Evolutionary conservation across 148 eudicot species (phyloP), one percentile per base, ranked within the genome.

Genomic region (Chenopodium quinoa): DNA sequence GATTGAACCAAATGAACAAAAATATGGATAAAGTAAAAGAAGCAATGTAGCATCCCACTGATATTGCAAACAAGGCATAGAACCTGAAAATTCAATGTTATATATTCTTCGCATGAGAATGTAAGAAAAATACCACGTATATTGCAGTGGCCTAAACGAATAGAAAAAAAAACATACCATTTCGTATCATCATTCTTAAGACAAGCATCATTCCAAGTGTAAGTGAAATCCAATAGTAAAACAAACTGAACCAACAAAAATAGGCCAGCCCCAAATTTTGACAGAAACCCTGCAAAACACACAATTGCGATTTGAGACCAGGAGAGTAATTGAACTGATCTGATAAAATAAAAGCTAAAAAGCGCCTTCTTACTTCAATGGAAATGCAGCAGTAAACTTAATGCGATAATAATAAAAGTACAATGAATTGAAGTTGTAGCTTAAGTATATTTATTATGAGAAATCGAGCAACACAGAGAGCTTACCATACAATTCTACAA

Each of bases 201-300:
- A 97, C 99, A 96, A 27, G 98, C 87, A 85, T 96, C 98, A 64
- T 96, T 96, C 99, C 99, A 96, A 22, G 95, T 86, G 80, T 93
- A 92, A 72, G 98, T 93, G 82, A 94, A 97, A 89, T 96, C 99
- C 81, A 96, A 82, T 82, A 96, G 75, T 86, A 96, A 89, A 80
- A 96, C 79, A 40, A 96, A 98, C 90, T 96, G 99, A 86, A 92
- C 97, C 87, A 96, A 88, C 82, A 96, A 87, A 87, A 96, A 96
- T 47, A 93, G 81, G n/a, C 99, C 99, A 62, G 98, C 95, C 37
- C 99, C 98, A 86, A 96, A 96, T 84, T 92, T 92, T 40, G 98
- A 96, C 80, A 96, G 82, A 25, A 82, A 14, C 64, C 95, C 99
- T 96, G 89, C 86, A 87, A 80, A 81, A 54, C 64, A 80, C 52